Percentiles rank a stretch among this genome's conserved stretches.
Conservation (phyloP, 2,329 filamentous ascomycete species). For the Penicillium verrucosum region DNA sequence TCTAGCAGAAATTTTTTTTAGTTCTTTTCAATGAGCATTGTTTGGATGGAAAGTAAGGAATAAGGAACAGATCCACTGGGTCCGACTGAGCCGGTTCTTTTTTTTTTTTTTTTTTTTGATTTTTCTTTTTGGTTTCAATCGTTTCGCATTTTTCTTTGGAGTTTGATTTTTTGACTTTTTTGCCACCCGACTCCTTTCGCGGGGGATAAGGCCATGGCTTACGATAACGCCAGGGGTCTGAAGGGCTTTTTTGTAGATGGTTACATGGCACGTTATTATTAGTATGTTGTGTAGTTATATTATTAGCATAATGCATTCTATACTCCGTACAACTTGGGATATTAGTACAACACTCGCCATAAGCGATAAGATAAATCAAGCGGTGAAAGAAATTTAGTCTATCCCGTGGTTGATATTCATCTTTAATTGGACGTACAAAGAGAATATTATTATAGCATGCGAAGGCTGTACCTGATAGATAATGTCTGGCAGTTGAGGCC, state of each 20-base stretch:
- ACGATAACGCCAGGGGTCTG: neutral
- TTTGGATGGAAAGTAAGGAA: neutral
- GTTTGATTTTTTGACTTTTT: neutral
- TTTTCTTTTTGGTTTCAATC: neutral
- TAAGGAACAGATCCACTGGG: neutral
- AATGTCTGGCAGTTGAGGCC: too few relatives aligned
- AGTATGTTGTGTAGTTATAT: too few relatives aligned
- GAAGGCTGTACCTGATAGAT: too few relatives aligned
- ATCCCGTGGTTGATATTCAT: neutral
- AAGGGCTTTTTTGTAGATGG: neutral
- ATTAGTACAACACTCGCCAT: neutral
- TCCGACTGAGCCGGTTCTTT: neutral
- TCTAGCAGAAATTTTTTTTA: neutral
- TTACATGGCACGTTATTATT: neutral
- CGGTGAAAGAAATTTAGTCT: conserved; percentile 4
- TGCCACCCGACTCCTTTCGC: conserved; percentile 6
- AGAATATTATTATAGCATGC: neutral
- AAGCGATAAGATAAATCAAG: conserved; percentile 9
- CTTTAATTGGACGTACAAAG: neutral
- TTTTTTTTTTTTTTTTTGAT: neutral
- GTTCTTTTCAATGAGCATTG: neutral
- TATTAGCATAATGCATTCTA: too few relatives aligned
- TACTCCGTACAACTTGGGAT: neutral
- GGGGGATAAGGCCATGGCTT: conserved; percentile 2
- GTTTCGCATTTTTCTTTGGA: neutral